phyloP scores from a whole-genome alignment of 176 grass and related monocot species.

The Areca catechu region DNA sequence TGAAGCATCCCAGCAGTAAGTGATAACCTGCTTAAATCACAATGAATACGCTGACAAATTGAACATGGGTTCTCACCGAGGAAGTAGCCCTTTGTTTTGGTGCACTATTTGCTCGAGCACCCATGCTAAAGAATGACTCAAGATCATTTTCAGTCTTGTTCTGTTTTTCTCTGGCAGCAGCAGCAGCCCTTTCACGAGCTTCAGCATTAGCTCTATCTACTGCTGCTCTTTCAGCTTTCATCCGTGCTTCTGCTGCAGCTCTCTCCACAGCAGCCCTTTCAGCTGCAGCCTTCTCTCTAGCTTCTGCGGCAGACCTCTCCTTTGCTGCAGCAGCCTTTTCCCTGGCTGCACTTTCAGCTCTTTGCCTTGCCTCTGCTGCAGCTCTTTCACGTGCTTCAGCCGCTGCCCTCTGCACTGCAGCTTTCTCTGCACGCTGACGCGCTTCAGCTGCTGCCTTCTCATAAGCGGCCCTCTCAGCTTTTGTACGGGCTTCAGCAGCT shows the following conservation, averaged over 20 bases:
- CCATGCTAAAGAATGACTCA: constrained; percentile 85
- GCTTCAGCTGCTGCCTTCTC: constrained; percentile 22
- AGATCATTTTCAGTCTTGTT: constrained; percentile 69
- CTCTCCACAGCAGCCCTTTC: constrained; percentile 37
- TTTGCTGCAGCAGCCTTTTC: constrained; percentile 22
- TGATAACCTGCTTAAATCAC: background rate
- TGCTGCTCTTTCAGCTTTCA: constrained; percentile 14
- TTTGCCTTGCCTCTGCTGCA: constrained; percentile 41
- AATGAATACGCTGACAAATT: background rate
- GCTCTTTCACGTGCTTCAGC: constrained; percentile 57
- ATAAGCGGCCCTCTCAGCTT: constrained; percentile 32
- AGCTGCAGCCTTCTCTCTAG: constrained; percentile 19
- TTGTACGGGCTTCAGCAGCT: constrained; percentile 53
- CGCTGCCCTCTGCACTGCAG: constrained; percentile 58
- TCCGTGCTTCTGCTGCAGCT: constrained; percentile 13
- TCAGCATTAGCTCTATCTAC: constrained; percentile 4
- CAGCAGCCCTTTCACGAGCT: constrained; percentile 1
- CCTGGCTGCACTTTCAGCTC: constrained; percentile 42
- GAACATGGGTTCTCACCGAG: constrained; percentile 34
- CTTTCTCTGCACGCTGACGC: constrained; percentile 35
- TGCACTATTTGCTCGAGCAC: constrained; percentile 66
- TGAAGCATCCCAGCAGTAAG: constrained; percentile 31
- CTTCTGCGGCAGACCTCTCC: constrained; percentile 12
- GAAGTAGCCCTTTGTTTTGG: constrained; percentile 60
- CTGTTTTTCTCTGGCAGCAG: constrained; percentile 57